Evolutionary conservation across 306 rosid genomes (phyloP).

Genomic region (Prunus mongolica): DNA sequence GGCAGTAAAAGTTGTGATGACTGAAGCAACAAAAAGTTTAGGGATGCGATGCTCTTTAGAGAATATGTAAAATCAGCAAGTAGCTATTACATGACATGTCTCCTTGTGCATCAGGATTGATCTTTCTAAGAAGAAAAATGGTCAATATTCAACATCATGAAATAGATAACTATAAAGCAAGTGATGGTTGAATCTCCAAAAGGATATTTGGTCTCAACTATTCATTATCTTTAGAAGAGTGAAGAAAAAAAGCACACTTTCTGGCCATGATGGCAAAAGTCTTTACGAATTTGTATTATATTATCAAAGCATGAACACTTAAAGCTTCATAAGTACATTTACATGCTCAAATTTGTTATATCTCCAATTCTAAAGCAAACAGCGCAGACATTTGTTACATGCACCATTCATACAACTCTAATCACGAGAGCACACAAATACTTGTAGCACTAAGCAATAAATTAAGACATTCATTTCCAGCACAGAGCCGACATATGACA

Average conservation of each 20-base stretch:
- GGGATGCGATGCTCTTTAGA: background rate
- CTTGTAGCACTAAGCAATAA: background rate
- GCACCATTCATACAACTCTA: background rate
- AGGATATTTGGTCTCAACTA: slow-evolving; percentile 10
- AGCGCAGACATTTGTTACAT: background rate
- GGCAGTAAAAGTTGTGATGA: background rate
- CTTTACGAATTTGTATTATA: background rate
- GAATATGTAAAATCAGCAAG: background rate
- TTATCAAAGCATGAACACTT: background rate
- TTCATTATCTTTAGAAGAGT: slow-evolving; percentile 9
- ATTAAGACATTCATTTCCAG: slow-evolving; percentile 4
- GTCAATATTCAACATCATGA: background rate
- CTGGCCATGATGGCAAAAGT: background rate
- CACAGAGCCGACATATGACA: background rate
- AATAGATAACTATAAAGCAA: slow-evolving; percentile 1
- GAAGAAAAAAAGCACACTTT: slow-evolving; percentile 13
- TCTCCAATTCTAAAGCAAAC: background rate
- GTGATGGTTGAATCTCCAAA: slow-evolving; percentile 1
- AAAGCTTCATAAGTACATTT: background rate
- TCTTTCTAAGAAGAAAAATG: background rate
- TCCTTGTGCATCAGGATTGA: background rate
- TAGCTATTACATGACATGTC: background rate
- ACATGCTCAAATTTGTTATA: background rate
- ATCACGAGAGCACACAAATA: background rate
- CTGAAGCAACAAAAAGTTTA: slow-evolving; percentile 1